Base-by-base conservation (phyloP, 2,329 filamentous ascomycete species). In the Thelonectria blattea region DNA sequence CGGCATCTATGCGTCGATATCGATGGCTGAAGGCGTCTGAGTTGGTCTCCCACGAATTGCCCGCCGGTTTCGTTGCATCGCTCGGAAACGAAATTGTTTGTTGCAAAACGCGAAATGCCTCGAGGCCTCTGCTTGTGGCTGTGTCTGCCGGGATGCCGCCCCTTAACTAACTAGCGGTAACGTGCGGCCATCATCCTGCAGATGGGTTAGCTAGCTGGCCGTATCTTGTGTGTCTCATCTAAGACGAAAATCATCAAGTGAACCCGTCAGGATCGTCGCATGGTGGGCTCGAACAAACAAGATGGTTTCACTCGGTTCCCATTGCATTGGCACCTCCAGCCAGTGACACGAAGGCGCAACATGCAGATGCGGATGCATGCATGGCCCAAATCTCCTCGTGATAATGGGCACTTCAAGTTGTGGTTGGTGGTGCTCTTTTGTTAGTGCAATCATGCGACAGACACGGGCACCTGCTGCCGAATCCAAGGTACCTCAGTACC, bases 191-290 rank as follows among this genome's bases (percentile, higher is more conserved):
- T 30, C 5, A 49, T 43, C 22, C 45, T 55, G 8, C 17, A 49
- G 12, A 49, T 42, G 45, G 24, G 42, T 39, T 12, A 15, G 18
- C 18, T 12, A 18, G 18, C 18, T 18, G 42, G 3, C 12, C 20
- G 50, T 24, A 39, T 43, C 7, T 4, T 46, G 30, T 17, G 15
- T 20, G 37, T 54, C 56, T 58, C 27, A 54, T 37, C 37, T 39
- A 27, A 45, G 49, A 45, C 15, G 37, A n/a, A 9, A 34, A 34
- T 24, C 48, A 22, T 6, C 32, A 37, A 24, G 10, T 3, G 22
- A 24, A 8, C 7, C 45, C 41, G 41, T 46, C 51, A 53, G 51
- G 52, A 54, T 47, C 27, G 30, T 24, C 22, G 32, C 43, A 18
- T 37, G 15, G 43, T 39, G 43, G 32, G 37, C 34, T 37, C 34